These are phyloP conservation scores for Pseudogymnoascus sp. DNA, from an alignment of 2,329 filamentous ascomycete genomes.

Conservation along the genomic window DNA sequence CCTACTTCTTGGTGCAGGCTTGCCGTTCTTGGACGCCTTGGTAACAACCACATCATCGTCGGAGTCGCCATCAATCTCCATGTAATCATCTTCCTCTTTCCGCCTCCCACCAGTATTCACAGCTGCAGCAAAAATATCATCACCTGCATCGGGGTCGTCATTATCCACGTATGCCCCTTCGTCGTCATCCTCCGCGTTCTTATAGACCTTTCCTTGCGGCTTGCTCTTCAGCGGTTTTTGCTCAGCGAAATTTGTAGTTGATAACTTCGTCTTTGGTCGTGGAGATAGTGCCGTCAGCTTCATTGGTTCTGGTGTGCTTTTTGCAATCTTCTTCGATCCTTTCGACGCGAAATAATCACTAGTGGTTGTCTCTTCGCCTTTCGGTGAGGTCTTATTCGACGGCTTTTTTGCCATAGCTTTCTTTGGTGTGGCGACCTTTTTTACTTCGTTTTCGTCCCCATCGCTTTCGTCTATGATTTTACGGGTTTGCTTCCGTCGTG, in stretches of 20 bases:
- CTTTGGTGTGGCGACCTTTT: slow-evolving; percentile 42
- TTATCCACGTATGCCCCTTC: slow-evolving; percentile 49
- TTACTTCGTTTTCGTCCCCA: slow-evolving; percentile 52
- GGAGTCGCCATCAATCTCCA: slow-evolving; percentile 56
- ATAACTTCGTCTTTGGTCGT: neutral
- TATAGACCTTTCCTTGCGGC: slow-evolving; percentile 14
- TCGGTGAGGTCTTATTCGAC: slow-evolving; percentile 25
- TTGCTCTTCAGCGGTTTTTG: slow-evolving; percentile 8
- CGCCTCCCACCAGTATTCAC: slow-evolving; percentile 55
- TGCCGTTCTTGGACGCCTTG: slow-evolving; percentile 19
- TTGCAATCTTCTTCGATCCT: slow-evolving; percentile 10
- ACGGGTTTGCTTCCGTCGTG: slow-evolving; percentile 34
- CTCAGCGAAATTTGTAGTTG: neutral
- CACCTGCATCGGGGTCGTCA: slow-evolving; percentile 61
- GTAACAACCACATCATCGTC: slow-evolving; percentile 35
- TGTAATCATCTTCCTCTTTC: slow-evolving; percentile 61
- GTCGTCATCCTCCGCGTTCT: slow-evolving; percentile 36
- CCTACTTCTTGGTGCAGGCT: slow-evolving; percentile 31
- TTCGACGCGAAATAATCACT: slow-evolving; percentile 29
- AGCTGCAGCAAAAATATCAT: slow-evolving; percentile 76
- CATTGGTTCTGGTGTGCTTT: neutral
- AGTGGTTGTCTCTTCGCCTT: slow-evolving; percentile 27
- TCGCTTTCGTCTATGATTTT: slow-evolving; percentile 76
- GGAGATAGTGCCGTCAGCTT: neutral
- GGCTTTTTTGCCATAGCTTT: slow-evolving; percentile 51